phyloP scores from a whole-genome alignment of 495 filamentous ascomycete species.

The Penicillium coffeae region DNA sequence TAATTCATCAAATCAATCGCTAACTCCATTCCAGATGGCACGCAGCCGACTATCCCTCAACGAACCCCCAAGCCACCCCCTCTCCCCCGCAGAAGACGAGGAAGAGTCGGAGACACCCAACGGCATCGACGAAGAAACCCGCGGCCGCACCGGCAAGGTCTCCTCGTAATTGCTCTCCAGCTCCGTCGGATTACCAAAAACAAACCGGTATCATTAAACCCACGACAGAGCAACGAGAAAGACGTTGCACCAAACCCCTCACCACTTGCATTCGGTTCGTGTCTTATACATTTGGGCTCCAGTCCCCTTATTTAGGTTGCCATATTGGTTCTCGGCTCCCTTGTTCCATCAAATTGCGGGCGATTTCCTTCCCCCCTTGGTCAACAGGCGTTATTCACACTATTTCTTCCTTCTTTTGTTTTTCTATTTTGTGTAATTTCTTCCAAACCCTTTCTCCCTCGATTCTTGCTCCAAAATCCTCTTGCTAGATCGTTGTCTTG shows the following conservation, averaged over 20 bases:
- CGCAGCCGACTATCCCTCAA: conserved; percentile 53
- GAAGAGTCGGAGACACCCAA: conserved; percentile 47
- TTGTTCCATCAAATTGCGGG: conserved; percentile 19
- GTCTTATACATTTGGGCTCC: conserved; percentile 21
- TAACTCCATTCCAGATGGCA: conserved; percentile 40
- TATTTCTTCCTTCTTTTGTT: conserved; percentile 9
- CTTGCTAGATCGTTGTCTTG: not conserved
- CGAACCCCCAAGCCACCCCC: conserved; percentile 38
- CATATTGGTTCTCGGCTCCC: not conserved
- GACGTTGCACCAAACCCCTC: conserved; percentile 9
- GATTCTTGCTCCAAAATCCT: not conserved
- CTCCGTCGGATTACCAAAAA: not conserved
- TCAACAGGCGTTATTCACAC: not conserved
- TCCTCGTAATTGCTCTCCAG: conserved; percentile 3
- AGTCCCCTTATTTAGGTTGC: not conserved
- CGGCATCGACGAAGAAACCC: conserved; percentile 25
- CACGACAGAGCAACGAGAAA: not conserved
- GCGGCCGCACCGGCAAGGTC: conserved; percentile 19
- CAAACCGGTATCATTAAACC: conserved; percentile 3
- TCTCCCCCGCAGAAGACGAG: conserved; percentile 50
- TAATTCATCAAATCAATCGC: not conserved
- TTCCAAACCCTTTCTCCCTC: not conserved
- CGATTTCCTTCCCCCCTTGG: conserved; percentile 13
- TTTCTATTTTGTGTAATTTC: not conserved
- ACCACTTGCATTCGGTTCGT: conserved; percentile 24